These are phyloP conservation scores for Phytopythium helicoides DNA, from an alignment of 352 stramenopile species.

Conservation along the genomic window DNA sequence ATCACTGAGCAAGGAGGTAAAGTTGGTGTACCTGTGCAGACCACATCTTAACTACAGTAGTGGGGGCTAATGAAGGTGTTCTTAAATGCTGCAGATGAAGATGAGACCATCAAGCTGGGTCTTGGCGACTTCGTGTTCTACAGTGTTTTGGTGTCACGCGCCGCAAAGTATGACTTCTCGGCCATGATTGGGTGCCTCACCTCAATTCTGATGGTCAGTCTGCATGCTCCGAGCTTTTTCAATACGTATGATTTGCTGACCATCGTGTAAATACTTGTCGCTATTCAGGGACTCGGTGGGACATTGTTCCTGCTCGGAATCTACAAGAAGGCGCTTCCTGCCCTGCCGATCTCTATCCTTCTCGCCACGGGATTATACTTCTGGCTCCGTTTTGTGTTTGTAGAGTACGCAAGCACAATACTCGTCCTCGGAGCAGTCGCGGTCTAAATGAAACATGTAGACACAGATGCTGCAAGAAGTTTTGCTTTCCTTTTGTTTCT, in stretches of 20 bases:
- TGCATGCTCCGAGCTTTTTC: too few relatives aligned
- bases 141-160: slow-evolving; percentile 95
- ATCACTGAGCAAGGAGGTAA: slow-evolving; percentile 50
- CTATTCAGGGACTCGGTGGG: slow-evolving; percentile 77
- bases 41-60: background rate
- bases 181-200: slow-evolving; percentile 94
- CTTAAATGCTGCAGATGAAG: slow-evolving; percentile 30
- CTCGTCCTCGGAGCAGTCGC: slow-evolving; percentile 30
- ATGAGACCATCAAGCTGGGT: slow-evolving; percentile 92
- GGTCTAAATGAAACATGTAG: slow-evolving; percentile 1
- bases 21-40: background rate
- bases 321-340: slow-evolving; percentile 94
- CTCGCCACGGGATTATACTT: slow-evolving; percentile 77
- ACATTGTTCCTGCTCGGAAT: slow-evolving; percentile 96
- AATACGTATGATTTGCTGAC: too few relatives aligned
- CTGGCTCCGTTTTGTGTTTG: slow-evolving; percentile 72
- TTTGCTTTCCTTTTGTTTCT: too few relatives aligned
- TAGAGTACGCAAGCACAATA: slow-evolving; percentile 54
- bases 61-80: background rate
- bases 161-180: slow-evolving; percentile 95
- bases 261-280: background rate
- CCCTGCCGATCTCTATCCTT: slow-evolving; percentile 94
- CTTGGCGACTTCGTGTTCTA: slow-evolving; percentile 99
- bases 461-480: too few relatives aligned
- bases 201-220: slow-evolving; percentile 88